Evolutionary conservation across 306 rosid genomes (phyloP), one percentile per base, ranked within the genome.

Genomic region (Sindora glabra): DNA sequence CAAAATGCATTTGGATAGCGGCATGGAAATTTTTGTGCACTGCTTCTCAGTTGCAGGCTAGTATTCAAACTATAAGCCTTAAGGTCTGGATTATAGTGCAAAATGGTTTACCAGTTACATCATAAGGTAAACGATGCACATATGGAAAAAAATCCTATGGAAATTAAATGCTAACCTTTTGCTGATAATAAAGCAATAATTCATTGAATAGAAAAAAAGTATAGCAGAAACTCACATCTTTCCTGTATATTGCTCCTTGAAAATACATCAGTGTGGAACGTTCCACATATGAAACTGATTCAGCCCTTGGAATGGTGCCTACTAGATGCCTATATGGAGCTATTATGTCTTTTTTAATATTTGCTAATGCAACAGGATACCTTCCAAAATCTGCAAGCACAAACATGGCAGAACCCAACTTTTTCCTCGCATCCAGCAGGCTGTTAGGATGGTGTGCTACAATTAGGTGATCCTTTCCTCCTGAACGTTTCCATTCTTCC

Each of bases 351-450:
- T 89, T 92, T 24, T 81, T 77, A 64, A 92, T 38, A 66, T 89
- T 92, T 34, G 99, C 99, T 74, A 84, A 53, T 61, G 77, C 86
- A 60, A 22, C 71, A 1, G 95, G 89, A 67, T 92, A 92, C 79
- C 99, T 86, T 74, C 99, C 96, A 46, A 92, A 92, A 84, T 92
- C 96, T 16, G 99, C 96, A 33, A 92, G 96, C 57, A 89, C 83
- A 60, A 92, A 89, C 72, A 86, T 86, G 59, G 96, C 89, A 40
- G 99, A 84, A 18, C 90, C 94, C 72, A 92, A 64, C 27, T 73
- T 78, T 57, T 17, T 84, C 60, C 99, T 83, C 36, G 94, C 90
- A 60, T 81, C 83, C 53, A 92, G 64, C 85, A 92, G 48, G 67
- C 96, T 92, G 68, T 92, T 92, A 42, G 99, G 99, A 74, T 92